Evolutionary conservation across 2,329 filamentous ascomycete genomes (phyloP), one percentile per base, ranked within the genome.

Genomic region (Claviceps digitariae): DNA sequence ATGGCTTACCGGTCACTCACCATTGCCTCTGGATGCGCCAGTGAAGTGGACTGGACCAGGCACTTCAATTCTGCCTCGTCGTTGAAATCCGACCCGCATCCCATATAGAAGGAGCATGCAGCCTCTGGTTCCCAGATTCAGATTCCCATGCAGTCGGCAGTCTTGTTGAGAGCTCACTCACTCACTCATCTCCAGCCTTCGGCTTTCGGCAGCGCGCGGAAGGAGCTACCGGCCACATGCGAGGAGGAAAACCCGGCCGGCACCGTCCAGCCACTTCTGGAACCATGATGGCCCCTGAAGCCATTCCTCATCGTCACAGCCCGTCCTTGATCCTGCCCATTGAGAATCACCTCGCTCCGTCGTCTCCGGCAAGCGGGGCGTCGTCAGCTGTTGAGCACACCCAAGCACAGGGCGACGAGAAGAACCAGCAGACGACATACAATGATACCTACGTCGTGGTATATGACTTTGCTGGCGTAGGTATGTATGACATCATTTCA

Each of bases 401-500:
- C 7, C 20, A 23, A 29, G n/a, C 44, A 23, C 21, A 29, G 15
- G 38, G 13, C 25, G 25, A 34, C 31, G 5, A 8, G 27, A 29
- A 34, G 21, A 17, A 50, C 15, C 1, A 50, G 27, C 31, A 47
- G 50, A 45, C 50, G 50, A 48, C 50, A 13, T 46, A 48, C 34
- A 56, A 55, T 27, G 55, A 56, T 27, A 56, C 71, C 55, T 72
- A 72, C 59, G 69, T 71, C 57, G 62, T 72, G 21, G 53, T 64
- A 38, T 72, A 69, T 44, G 68, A 71, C 54, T 72, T 70, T 47
- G 58, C 56, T 8, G 59, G 63, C 20, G 56, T 64, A 45, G 67
- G 69, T 71, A 52, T 45, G 65, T 44, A 23, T 34, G 12, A 8
- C 3, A 5, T 23, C 20, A 23, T 20, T 20, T 12, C 9, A 10